Evolutionary conservation across 2,329 filamentous ascomycete genomes (phyloP), one percentile per base, ranked within the genome.

Genomic region (Aspergillus fructus): DNA sequence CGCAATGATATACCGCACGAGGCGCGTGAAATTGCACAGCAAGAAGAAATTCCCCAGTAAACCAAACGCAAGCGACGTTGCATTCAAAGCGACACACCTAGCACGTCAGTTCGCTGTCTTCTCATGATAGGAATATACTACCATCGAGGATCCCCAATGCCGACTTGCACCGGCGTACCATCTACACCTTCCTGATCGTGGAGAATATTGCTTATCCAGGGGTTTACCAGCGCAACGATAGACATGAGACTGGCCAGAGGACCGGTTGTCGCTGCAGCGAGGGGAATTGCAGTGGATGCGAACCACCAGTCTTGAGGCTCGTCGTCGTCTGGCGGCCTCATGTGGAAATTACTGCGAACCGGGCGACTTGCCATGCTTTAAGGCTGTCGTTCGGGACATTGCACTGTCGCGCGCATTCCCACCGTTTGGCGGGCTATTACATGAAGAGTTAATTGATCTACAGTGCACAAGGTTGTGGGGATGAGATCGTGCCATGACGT

Each of bases 241-340:
- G 89, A 93, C 74, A 94, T 89, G 30, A 94, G 87, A 57, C 93
- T 96, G 3, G 93, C 93, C 9, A 96, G 84, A 0, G 93, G 93
- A 1, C 91, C 91, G 2, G 94, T 83, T 0, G 92, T 91, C 34
- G 91, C 92, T 2, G 92, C 91, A 11, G 94, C 82, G 69, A 97
- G 85, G 33, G 89, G 90, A 61, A 93, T 80, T 3, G 78, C 78
- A 1, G 78, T 82, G 2, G 78, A 79, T 1, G 78, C 78, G 60
- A 81, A 71, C 79, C 79, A 82, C 78, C 78, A 81, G 50, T 77
- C 73, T 51, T 76, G 71, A 7, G 71, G 73, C 43, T 77, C 73
- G 48, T 76, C 75, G 59, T 79, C 77, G 15, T 78, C 76, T 21
- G 71, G 64, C 3, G 74, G 71, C 49, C 76, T 67, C 66, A 76